Evolutionary conservation across 129 eudicot genomes (phyloP).

Genomic region (Helianthus tuberosus): DNA sequence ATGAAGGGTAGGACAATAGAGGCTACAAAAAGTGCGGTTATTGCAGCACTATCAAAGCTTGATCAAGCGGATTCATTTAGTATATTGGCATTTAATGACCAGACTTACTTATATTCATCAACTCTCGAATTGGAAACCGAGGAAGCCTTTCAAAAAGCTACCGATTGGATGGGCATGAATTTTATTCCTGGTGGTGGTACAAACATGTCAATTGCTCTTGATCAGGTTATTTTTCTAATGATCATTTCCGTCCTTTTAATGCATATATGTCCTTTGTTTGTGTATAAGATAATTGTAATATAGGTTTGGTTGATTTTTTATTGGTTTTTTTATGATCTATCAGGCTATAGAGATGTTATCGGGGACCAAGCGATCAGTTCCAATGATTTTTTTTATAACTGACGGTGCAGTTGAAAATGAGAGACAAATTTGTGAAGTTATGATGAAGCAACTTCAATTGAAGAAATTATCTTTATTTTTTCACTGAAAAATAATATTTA

Average conservation of each 20-base stretch:
- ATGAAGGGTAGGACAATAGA: slow-evolving; percentile 88
- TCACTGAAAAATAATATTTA: too few relatives aligned
- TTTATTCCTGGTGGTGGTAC: slow-evolving; percentile 85
- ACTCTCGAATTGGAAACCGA: slow-evolving; percentile 61
- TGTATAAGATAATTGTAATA: slow-evolving; percentile 8
- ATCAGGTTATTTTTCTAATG: slow-evolving; percentile 57
- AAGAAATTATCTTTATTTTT: too few relatives aligned
- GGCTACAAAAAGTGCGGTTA: slow-evolving; percentile 71
- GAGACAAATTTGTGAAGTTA: slow-evolving; percentile 69
- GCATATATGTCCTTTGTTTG: slow-evolving; percentile 1
- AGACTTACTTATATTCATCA: slow-evolving; percentile 64
- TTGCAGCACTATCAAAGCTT: slow-evolving; percentile 63
- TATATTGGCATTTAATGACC: slow-evolving; percentile 78
- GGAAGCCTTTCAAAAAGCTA: slow-evolving; percentile 61
- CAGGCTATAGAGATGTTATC: slow-evolving; percentile 90
- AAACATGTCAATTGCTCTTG: slow-evolving; percentile 67
- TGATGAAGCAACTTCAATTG: slow-evolving; percentile 56
- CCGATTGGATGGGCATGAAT: slow-evolving; percentile 71
- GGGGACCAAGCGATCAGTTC: slow-evolving; percentile 48
- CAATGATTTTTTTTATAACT: slow-evolving; percentile 71
- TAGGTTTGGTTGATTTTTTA: slow-evolving; percentile 4
- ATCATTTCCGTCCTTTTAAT: slow-evolving; percentile 1
- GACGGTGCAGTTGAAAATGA: slow-evolving; percentile 97
- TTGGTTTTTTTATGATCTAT: slow-evolving; percentile 15
- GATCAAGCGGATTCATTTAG: slow-evolving; percentile 63